A percentile compares a stretch with the other conserved stretches of the same genome.
Evolutionary conservation across 2,329 filamentous ascomycete genomes (phyloP).

Genomic region (Epicoccum nigrum): DNA sequence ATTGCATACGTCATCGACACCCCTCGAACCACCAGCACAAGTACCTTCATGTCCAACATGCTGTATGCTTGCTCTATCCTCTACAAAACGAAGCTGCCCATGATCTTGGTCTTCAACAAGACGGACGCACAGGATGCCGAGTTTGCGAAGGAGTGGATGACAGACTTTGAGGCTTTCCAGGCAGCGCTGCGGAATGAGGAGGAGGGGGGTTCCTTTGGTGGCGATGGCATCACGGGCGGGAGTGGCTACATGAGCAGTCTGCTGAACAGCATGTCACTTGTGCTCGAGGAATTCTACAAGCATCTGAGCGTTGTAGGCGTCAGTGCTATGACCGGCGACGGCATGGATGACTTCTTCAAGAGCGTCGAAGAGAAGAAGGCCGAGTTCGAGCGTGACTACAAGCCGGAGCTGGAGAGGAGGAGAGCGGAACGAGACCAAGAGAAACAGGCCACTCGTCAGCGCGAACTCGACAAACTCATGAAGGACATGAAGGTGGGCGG

Average conservation of each 20-base stretch:
- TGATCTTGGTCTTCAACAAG: constrained; percentile 99
- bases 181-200: constrained; percentile 82
- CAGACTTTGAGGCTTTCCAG: constrained; percentile 96
- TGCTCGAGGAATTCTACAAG: constrained; percentile 96
- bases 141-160: constrained; percentile 99
- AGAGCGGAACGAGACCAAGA: constrained; percentile 75
- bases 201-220: constrained; percentile 75
- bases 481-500: constrained; percentile 76
- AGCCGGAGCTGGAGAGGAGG: constrained; percentile 84
- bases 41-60: constrained; percentile 99
- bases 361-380: constrained; percentile 85
- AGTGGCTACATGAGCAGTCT: constrained; percentile 96
- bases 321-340: constrained; percentile 88
- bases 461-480: constrained; percentile 92
- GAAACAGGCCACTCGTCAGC: constrained; percentile 73
- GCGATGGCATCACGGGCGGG: constrained; percentile 71
- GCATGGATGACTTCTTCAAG: constrained; percentile 90
- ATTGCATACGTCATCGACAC: constrained; percentile 98
- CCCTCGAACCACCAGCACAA: constrained; percentile 87
- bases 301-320: constrained; percentile 93
- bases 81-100: constrained; percentile 97
- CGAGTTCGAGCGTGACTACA: constrained; percentile 90
- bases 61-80: constrained; percentile 97
- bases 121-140: constrained; percentile 90
- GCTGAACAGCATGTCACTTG: constrained; percentile 95